These are phyloP conservation scores for Suhomyces guaymorum DNA, from an alignment of 1,139 yeast species.

Conservation along the genomic window DNA sequence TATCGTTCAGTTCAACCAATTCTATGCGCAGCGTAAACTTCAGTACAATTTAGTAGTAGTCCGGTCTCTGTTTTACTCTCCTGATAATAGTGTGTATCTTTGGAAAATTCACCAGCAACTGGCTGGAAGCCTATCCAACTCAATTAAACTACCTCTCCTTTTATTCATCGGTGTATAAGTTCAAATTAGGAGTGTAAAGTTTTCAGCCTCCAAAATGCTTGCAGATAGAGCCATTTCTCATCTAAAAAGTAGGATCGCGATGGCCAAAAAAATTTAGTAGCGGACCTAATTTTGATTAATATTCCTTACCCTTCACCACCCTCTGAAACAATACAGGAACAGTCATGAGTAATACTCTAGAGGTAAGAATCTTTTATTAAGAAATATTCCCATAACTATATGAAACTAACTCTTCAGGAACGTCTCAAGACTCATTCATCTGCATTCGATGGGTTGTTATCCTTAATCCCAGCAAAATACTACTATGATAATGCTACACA, in stretches of 20 bases:
- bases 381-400: too few species aligned
- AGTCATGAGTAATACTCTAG: conserved; percentile 49
- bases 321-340: background rate
- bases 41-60: too few species aligned
- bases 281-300: conserved; percentile 3
- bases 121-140: too few species aligned
- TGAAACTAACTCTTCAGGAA: conserved; percentile 56
- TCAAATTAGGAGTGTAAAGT: too few species aligned
- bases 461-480: conserved; percentile 90
- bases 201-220: too few species aligned
- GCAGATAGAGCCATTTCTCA: too few species aligned
- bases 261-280: conserved; percentile 14
- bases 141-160: too few species aligned
- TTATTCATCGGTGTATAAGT: too few species aligned
- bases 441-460: conserved; percentile 86
- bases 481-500: conserved; percentile 79
- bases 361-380: conserved; percentile 33
- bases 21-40: conserved; percentile 10
- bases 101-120: too few species aligned
- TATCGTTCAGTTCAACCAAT: conserved; percentile 6
- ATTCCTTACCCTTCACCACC: background rate
- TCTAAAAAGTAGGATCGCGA: conserved; percentile 9
- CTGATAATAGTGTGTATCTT: too few species aligned
- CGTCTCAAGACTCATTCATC: conserved; percentile 80
- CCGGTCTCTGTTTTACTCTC: background rate